Evolutionary conservation across 2,329 filamentous ascomycete genomes (phyloP), one percentile per base, ranked within the genome.

Genomic region (Colletotrichum gigasporum): DNA sequence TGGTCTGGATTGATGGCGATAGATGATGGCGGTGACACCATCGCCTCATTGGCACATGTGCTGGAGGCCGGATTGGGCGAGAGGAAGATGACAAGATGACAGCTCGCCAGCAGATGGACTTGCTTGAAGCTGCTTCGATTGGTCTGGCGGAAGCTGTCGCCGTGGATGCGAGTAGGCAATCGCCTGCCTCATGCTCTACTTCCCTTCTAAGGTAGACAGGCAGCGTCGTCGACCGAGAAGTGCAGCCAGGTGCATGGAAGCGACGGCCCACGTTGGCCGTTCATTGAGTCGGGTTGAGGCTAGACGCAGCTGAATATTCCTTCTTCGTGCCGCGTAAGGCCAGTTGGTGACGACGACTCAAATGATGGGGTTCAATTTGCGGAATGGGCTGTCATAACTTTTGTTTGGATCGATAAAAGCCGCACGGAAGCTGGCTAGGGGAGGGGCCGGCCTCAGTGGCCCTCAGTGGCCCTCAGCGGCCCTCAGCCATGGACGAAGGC

Each of bases 231-330:
- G 35, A 11, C 22, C 20, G 48, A 37, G 28, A 39, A 16, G 18
- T 42, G 22, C 37, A 34, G 39, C 18, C 24, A 32, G 30, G 12
- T 39, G 58, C 32, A 62, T 48, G 45, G 35, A 34, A 42, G 44
- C 35, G 44, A 42, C 9, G n/a, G 11, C 28, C 34, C 12, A 16
- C 32, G 24, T 57, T 34, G 22, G 32, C 32, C 11, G 50, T 41
- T 50, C 24, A 47, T 47, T 55, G 50, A 41, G 44, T 22, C 30
- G 5, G 8, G 30, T 51, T 24, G 11, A 18, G 37, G 14, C 45
- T 45, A 47, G 54, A 59, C 18, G 24, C 28, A 59, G 24, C 26
- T 14, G 39, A 52, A 48, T 45, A 39, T 39, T 39, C 24, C 60
- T 39, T 63, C 26, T 47, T 42, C 39, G 14, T 37, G 44, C 45